phyloP scores from a whole-genome alignment of 1,139 yeast species.

The Suhomyces ambrosiae region DNA sequence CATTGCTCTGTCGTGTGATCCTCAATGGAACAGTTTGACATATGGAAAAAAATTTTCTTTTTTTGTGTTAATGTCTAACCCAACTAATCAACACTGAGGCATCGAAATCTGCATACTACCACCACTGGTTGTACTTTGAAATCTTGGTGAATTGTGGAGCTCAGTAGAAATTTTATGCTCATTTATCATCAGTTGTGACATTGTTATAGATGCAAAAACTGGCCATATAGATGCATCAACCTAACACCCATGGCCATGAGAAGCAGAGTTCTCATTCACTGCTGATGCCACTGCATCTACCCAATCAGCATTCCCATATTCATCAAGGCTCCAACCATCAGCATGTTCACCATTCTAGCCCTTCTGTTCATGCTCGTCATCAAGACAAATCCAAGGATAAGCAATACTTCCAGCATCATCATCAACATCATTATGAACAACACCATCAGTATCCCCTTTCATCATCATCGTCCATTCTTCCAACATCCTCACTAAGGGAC shows the following conservation, averaged over 20 bases:
- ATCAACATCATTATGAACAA: conserved; percentile 14
- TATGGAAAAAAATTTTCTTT: conserved; percentile 8
- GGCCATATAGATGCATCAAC: conserved; percentile 12
- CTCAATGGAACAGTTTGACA: conserved; percentile 7
- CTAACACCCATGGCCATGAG: conserved; percentile 9
- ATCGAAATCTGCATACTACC: conserved; percentile 4
- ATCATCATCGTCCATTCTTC: conserved; percentile 18
- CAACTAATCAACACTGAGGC: conserved; percentile 6
- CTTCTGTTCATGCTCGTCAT: not conserved
- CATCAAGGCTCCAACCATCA: not conserved
- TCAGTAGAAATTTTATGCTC: conserved; percentile 4
- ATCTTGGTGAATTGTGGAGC: not conserved
- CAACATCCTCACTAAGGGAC: conserved; percentile 44
- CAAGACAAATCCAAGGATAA: conserved; percentile 7
- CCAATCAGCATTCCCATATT: conserved; percentile 7
- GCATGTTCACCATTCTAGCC: not conserved
- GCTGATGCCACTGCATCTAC: conserved; percentile 9
- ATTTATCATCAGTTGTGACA: conserved; percentile 3
- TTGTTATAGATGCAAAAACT: conserved; percentile 3
- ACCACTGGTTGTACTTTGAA: not conserved
- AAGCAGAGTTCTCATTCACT: conserved; percentile 7
- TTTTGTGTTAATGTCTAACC: conserved; percentile 5
- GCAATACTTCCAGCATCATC: conserved; percentile 5
- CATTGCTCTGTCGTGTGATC: conserved; percentile 3
- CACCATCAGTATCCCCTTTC: conserved; percentile 15